Evolutionary conservation across 495 filamentous ascomycete genomes (phyloP), one percentile per base, ranked within the genome.

Genomic region (Lasiosphaeris hirsuta): DNA sequence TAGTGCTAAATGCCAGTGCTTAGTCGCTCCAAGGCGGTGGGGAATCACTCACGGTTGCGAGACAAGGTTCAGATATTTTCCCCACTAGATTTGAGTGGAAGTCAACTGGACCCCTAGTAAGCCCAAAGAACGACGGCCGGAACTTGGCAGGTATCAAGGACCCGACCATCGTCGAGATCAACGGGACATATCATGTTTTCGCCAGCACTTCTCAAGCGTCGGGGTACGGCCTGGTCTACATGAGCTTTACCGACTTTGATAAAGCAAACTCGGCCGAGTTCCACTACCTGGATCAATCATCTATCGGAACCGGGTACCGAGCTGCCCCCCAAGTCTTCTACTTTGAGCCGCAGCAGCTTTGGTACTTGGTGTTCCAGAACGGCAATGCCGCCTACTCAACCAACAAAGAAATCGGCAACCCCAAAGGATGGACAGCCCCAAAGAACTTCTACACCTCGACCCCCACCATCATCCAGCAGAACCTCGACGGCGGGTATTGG

Each of bases 361-460:
- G 65, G 65, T 67, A 67, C 45, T 59, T 67, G 10, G 40, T 67
- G 42, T 67, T 59, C 57, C 65, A 67, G 54, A 65, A 64, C 55
- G 65, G 56, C 45, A 64, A 67, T 54, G 65, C 65, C 0, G 65
- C 65, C 11, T 67, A 67, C 55, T 67, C 65, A 38, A 67, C 65
- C 54, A 67, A 67, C 60, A 41, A 40, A 5, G 51, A 65, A 45
- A 67, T 67, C 45, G 14, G 15, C 59, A 54, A 67, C 55, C 65
- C 64, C 4, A n/a, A 35, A 7, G 59, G 59, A 8, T 67, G 65
- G 65, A 67, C 59, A 0, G 65, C 65, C 2, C 65, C 62, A 33
- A 41, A 57, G 46, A 42, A 17, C 10, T 67, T 67, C 51, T 67
- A 65, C 57, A 15, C 48, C n/a, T 46, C 33, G 11, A 57, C 17